phyloP scores from a whole-genome alignment of 139 green algal species.

The Choricystis sp. region DNA sequence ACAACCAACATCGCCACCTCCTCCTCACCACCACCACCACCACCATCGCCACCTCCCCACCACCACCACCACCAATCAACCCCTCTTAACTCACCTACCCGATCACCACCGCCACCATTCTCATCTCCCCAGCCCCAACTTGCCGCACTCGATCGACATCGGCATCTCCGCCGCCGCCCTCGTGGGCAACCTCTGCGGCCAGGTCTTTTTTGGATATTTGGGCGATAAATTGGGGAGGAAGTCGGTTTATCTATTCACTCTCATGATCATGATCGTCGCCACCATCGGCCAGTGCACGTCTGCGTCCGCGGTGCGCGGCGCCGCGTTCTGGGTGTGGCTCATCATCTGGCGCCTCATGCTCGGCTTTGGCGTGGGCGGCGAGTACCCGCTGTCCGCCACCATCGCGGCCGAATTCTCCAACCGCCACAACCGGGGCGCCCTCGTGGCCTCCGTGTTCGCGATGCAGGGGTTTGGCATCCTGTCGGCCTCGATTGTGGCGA shows the following conservation, averaged over 20 bases:
- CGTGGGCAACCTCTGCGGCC: conserved; percentile 7
- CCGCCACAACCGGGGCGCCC: conserved; percentile 13
- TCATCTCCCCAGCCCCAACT: not conserved
- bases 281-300: conserved; percentile 3
- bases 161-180: conserved; percentile 7
- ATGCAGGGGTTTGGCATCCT: conserved; percentile 20
- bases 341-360: conserved; percentile 21
- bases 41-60: too few species aligned
- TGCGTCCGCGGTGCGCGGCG: conserved; percentile 9
- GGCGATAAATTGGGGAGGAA: conserved; percentile 22
- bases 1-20: too few species aligned
- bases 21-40: too few species aligned
- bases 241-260: conserved; percentile 15
- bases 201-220: conserved; percentile 22
- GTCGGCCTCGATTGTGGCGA: conserved; percentile 1
- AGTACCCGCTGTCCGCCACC: conserved; percentile 23
- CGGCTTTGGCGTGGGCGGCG: conserved; percentile 23
- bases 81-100: too few species aligned
- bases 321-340: conserved; percentile 11
- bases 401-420: conserved; percentile 22
- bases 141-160: conserved; percentile 4
- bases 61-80: too few species aligned
- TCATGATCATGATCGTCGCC: conserved; percentile 22
- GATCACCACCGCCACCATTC: too few species aligned
- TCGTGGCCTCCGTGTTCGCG: conserved; percentile 19